Evolutionary conservation across 2,329 filamentous ascomycete genomes (phyloP).

Genomic region (Trichoderma guizhouense): DNA sequence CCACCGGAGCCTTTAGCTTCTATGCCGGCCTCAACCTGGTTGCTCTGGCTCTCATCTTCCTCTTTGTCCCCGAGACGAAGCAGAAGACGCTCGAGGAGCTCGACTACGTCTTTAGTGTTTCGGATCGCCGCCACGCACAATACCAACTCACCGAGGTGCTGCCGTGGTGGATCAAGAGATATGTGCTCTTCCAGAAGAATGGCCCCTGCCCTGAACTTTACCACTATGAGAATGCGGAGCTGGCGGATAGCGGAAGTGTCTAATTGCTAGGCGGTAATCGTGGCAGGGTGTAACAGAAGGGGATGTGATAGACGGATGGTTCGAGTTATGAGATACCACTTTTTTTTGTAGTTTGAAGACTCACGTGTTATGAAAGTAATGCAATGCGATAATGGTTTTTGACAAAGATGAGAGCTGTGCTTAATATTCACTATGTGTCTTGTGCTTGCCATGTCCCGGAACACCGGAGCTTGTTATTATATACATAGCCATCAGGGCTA

Average conservation of each 20-base stretch:
- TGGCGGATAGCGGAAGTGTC: not conserved
- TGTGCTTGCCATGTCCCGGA: not conserved
- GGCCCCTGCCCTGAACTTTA: slow-evolving; percentile 16
- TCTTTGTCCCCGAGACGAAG: slow-evolving; percentile 48
- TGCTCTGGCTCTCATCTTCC: slow-evolving; percentile 45
- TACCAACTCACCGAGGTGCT: slow-evolving; percentile 17
- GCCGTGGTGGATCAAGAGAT: slow-evolving; percentile 18
- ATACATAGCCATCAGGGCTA: not conserved
- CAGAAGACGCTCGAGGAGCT: slow-evolving; percentile 45
- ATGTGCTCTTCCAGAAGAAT: slow-evolving; percentile 6
- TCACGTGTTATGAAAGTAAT: not conserved
- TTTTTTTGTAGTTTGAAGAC: not conserved
- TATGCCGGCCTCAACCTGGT: slow-evolving; percentile 46
- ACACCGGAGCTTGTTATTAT: not conserved
- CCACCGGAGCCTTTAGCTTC: slow-evolving; percentile 36
- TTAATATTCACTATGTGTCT: not conserved
- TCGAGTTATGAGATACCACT: slow-evolving; percentile 10
- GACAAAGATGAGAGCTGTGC: not conserved
- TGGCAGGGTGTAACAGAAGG: not conserved
- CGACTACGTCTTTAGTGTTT: slow-evolving; percentile 22
- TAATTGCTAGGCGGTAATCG: not conserved
- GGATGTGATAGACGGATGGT: not conserved
- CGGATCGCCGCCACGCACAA: slow-evolving; percentile 4
- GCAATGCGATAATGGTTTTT: not conserved
- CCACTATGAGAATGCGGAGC: slow-evolving; percentile 12